A percentile compares a stretch with the other conserved stretches of the same genome.
These are phyloP conservation scores for Cephalotrichum gorgonifer DNA, from an alignment of 2,329 filamentous ascomycete species.

Conservation along the genomic window DNA sequence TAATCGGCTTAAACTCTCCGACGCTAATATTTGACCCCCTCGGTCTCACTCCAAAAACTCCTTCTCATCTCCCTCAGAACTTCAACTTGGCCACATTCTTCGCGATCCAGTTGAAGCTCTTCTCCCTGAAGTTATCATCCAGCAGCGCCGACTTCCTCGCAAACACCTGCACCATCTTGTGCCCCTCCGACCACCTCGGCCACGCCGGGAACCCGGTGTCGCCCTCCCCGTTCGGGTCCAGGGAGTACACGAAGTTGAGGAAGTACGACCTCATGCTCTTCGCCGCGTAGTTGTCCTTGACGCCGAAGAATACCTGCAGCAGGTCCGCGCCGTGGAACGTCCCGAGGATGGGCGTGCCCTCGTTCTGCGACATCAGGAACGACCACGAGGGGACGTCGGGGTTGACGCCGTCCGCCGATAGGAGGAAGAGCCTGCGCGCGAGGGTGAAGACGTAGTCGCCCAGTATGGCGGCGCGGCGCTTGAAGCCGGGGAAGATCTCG, in stretches of 20 bases:
- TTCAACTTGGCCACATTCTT: constrained; percentile 8
- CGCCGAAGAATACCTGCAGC: constrained; percentile 57
- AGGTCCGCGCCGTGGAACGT: constrained; percentile 67
- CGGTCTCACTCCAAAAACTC: too few species aligned
- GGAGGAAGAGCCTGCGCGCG: constrained; percentile 54
- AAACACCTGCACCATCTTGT: constrained; percentile 40
- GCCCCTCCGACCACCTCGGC: constrained; percentile 24
- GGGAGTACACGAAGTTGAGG: constrained; percentile 57
- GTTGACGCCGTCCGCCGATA: constrained; percentile 29
- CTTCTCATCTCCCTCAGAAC: neutral
- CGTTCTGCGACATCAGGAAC: constrained; percentile 63
- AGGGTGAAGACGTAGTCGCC: constrained; percentile 70
- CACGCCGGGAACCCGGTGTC: constrained; percentile 18
- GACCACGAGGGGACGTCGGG: constrained; percentile 60
- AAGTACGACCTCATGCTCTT: constrained; percentile 57
- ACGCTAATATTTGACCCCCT: too few species aligned
- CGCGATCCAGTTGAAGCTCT: constrained; percentile 12
- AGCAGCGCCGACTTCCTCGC: constrained; percentile 18
- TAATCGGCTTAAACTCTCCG: too few species aligned
- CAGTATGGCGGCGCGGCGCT: constrained; percentile 63
- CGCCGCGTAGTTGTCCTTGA: constrained; percentile 52
- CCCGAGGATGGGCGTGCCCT: constrained; percentile 60
- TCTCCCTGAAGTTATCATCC: constrained; percentile 26
- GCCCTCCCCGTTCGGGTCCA: constrained; percentile 55
- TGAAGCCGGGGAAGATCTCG: constrained; percentile 66